Base-by-base conservation (phyloP, 2,329 filamentous ascomycete genomes). In the Eutypella sp. region DNA sequence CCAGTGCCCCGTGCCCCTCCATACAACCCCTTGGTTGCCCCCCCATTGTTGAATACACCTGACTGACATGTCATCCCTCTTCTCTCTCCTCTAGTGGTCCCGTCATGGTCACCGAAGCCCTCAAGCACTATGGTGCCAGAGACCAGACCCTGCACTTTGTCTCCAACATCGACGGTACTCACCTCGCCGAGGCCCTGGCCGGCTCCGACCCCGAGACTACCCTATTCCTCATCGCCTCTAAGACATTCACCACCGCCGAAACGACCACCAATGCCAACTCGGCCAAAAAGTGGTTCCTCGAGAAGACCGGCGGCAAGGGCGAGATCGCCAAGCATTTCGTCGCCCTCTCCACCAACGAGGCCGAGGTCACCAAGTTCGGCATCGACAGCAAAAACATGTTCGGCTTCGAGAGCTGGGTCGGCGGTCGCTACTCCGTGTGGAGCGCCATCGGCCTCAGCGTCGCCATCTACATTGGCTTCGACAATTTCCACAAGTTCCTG, bases 381-480 rank as follows among this genome's bases (percentile, higher is more conserved):
- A 99, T 99, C 63, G 92, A 97, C 74, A 85, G 84, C 72, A 92
- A 92, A 80, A 99, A 97, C 80, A 99, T 99, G 93, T 99, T 99
- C 65, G 91, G 90, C 60, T 99, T 99, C 67, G 91, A 92, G 71
- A 95, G 88, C 72, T 99, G 93, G 93, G 92, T 97, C 43, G 93
- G 93, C 67, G 93, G 93, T 47, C 87, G 93, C 49, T 99, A 99
- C 81, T 96, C 90, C 49, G 93, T 99, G 57, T 99, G 93, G 93
- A 96, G 90, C 58, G 93, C 93, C 67, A 99, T 99, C 64, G 93
- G 93, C 58, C 76, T 99, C 52, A 96, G 89, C 53, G 91, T 99
- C 47, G 86, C 86, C 58, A 79, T 99, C 56, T 96, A 96, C 76
- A 87, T 99, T 66, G 93, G 93, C 66, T 99, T 79, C 69, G 91